These are phyloP conservation scores for Rhododendron henanense DNA, from an alignment of 148 eudicot species.

Conservation along the genomic window DNA sequence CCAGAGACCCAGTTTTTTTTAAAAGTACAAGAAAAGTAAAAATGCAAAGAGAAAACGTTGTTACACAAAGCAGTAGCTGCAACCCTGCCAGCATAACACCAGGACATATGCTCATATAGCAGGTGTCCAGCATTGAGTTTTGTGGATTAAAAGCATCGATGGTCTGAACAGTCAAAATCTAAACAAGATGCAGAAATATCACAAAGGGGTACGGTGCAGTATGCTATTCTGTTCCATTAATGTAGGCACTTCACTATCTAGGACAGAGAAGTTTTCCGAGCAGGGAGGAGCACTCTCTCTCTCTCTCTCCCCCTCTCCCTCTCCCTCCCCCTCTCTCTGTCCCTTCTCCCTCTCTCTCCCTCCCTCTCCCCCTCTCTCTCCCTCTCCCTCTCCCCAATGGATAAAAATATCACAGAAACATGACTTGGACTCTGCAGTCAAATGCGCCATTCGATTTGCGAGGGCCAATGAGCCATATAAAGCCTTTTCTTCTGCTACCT, in stretches of 20 bases:
- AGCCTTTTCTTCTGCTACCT: background rate
- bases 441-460: background rate
- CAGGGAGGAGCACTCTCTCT: background rate
- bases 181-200: background rate
- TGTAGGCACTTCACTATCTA: background rate
- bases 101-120: background rate
- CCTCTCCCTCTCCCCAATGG: background rate
- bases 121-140: background rate
- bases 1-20: background rate
- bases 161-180: background rate
- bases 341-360: too few species aligned
- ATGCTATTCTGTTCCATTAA: background rate
- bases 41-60: background rate
- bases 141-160: background rate
- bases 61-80: background rate
- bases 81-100: background rate
- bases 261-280: background rate
- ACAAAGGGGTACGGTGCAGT: background rate
- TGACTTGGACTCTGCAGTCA: background rate
- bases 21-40: background rate
- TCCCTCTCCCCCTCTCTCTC: too few species aligned
- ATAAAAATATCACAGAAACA: background rate
- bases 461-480: background rate
- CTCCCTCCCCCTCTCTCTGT: too few species aligned
- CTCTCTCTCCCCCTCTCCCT: too few species aligned